Evolutionary conservation across 2,329 filamentous ascomycete genomes (phyloP).

Genomic region (Colletotrichum godetiae): DNA sequence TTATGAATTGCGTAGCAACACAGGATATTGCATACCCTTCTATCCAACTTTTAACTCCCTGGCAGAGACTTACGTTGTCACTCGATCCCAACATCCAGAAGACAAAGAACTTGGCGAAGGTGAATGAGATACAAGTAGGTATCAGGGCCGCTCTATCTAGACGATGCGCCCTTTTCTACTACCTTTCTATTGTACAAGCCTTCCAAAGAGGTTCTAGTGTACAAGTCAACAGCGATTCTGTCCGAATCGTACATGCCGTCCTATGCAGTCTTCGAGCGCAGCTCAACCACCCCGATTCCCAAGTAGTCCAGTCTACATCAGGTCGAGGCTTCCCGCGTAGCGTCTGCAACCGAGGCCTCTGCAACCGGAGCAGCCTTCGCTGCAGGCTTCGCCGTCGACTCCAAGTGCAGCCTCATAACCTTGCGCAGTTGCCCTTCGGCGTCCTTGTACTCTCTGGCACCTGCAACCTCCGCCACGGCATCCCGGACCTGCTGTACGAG

Average conservation of each 20-base stretch:
- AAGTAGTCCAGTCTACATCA: neutral
- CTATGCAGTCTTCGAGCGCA: neutral
- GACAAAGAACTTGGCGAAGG: neutral
- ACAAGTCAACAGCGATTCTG: neutral
- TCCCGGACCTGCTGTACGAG: constrained; percentile 60
- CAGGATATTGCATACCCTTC: too few species aligned
- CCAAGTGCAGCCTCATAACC: constrained; percentile 56
- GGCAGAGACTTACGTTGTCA: too few species aligned
- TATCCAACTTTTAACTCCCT: too few species aligned
- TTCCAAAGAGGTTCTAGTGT: neutral
- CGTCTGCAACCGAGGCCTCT: neutral
- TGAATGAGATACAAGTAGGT: neutral
- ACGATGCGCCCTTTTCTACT: neutral
- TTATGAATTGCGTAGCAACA: too few species aligned
- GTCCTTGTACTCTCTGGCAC: constrained; percentile 56
- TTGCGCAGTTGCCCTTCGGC: constrained; percentile 58
- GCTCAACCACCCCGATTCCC: neutral
- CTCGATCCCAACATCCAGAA: neutral
- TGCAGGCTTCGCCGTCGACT: constrained; percentile 40
- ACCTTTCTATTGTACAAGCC: neutral
- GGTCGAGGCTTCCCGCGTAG: neutral
- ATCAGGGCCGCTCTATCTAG: neutral
- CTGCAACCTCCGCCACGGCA: constrained; percentile 43
- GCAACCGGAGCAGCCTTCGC: neutral
- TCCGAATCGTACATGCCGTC: neutral